A percentile compares a stretch with the other conserved stretches of the same genome.
Evolutionary conservation across 2,329 filamentous ascomycete genomes (phyloP).

Genomic region (Fusarium clavum): DNA sequence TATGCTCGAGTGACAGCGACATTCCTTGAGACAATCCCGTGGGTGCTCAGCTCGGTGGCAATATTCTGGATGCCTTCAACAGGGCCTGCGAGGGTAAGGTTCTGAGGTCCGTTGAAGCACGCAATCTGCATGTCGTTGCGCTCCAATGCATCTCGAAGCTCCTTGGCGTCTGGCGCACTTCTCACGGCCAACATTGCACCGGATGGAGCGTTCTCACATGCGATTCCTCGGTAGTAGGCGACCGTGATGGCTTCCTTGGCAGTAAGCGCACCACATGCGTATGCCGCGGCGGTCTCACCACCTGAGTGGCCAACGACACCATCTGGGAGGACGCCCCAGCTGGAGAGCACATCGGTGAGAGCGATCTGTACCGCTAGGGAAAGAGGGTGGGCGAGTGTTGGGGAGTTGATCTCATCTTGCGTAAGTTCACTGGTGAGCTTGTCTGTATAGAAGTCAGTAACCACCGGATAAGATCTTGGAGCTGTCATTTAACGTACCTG

Average conservation of each 20-base stretch:
- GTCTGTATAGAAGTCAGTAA: slow-evolving; percentile 24
- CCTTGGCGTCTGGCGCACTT: slow-evolving; percentile 35
- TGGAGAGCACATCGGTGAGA: slow-evolving; percentile 33
- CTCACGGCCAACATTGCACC: slow-evolving; percentile 36
- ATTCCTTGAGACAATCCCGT: slow-evolving; percentile 33
- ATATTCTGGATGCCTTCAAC: slow-evolving; percentile 35
- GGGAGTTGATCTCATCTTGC: slow-evolving; percentile 31
- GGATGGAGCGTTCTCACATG: slow-evolving; percentile 37
- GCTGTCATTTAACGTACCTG: neutral
- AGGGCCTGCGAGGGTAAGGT: slow-evolving; percentile 38
- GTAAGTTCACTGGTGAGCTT: slow-evolving; percentile 34
- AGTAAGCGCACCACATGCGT: slow-evolving; percentile 40
- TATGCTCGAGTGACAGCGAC: slow-evolving; percentile 41
- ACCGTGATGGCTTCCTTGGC: slow-evolving; percentile 38
- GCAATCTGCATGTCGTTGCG: slow-evolving; percentile 40
- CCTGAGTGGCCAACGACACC: slow-evolving; percentile 40
- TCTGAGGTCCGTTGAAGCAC: slow-evolving; percentile 42
- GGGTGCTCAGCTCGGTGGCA: slow-evolving; percentile 24
- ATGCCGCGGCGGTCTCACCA: slow-evolving; percentile 41
- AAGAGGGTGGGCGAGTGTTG: slow-evolving; percentile 36
- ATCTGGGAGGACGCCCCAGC: slow-evolving; percentile 37
- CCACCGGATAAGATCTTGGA: neutral
- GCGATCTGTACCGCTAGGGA: slow-evolving; percentile 39
- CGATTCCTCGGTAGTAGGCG: slow-evolving; percentile 38
- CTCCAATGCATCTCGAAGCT: slow-evolving; percentile 32